These are phyloP conservation scores for Fusarium veterinarium DNA, from an alignment of 2,329 filamentous ascomycete species.

Conservation along the genomic window DNA sequence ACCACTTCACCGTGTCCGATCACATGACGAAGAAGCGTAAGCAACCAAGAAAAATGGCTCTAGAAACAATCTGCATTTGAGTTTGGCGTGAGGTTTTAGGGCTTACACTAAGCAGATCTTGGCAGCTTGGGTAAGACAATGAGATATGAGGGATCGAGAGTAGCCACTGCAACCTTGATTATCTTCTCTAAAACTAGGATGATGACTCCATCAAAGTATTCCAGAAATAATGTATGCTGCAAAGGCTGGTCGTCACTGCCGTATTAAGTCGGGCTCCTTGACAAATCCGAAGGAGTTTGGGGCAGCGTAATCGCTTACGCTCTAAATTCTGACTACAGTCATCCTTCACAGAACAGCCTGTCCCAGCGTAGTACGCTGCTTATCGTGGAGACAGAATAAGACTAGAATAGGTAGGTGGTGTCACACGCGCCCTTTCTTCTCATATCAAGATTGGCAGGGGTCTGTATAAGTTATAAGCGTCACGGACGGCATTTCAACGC, in stretches of 20 bases:
- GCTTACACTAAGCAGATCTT: not conserved
- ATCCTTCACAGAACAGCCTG: not conserved
- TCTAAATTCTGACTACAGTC: slow-evolving; percentile 6
- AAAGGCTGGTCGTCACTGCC: too few relatives aligned
- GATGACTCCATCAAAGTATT: too few relatives aligned
- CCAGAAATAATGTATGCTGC: too few relatives aligned
- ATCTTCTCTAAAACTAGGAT: too few relatives aligned
- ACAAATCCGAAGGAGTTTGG: not conserved
- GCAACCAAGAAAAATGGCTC: too few relatives aligned
- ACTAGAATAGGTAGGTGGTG: not conserved
- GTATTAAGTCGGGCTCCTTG: not conserved
- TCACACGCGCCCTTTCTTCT: not conserved
- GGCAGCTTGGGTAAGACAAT: not conserved
- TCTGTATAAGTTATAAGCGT: not conserved
- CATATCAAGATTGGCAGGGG: not conserved
- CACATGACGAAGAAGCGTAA: not conserved
- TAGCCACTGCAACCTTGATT: too few relatives aligned
- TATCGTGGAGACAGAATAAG: not conserved
- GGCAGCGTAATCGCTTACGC: not conserved
- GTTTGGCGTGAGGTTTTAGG: not conserved
- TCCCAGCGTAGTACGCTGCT: not conserved
- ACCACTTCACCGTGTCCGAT: not conserved
- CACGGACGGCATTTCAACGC: too few relatives aligned
- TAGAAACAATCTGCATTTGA: too few relatives aligned
- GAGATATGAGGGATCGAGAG: not conserved